Evolutionary conservation across 768 basidiomycete species (phyloP).

Genomic region (Amanita rubescens): DNA sequence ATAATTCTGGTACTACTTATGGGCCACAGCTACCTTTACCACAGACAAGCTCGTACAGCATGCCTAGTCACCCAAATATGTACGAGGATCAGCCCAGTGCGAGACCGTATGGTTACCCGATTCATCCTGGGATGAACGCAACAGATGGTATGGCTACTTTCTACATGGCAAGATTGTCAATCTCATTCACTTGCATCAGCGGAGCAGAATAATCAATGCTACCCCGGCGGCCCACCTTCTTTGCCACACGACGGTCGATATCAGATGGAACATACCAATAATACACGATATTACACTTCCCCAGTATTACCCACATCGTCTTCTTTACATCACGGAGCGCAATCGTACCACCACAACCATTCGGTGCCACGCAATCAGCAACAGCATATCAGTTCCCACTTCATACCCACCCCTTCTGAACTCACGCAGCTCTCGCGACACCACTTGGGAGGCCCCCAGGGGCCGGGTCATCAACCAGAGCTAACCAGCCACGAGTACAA

Average conservation of each 20-base stretch:
- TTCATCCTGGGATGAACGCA: slow-evolving; percentile 13
- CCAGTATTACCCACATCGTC: slow-evolving; percentile 15
- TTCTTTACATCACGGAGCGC: slow-evolving; percentile 17
- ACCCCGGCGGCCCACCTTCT: slow-evolving; percentile 11
- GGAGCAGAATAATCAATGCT: background rate
- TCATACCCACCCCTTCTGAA: slow-evolving; percentile 46
- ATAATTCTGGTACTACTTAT: slow-evolving; percentile 27
- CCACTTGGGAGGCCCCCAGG: background rate
- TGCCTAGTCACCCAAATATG: slow-evolving; percentile 20
- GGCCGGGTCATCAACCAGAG: background rate
- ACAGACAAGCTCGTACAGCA: slow-evolving; percentile 22
- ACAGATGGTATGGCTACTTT: slow-evolving; percentile 10
- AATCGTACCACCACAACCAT: slow-evolving; percentile 17
- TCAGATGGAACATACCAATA: slow-evolving; percentile 7
- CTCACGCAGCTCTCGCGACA: slow-evolving; percentile 22
- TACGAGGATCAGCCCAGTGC: slow-evolving; percentile 23
- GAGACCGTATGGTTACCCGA: slow-evolving; percentile 27
- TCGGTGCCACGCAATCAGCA: slow-evolving; percentile 12
- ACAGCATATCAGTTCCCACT: slow-evolving; percentile 21
- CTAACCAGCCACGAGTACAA: slow-evolving; percentile 13
- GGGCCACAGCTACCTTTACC: slow-evolving; percentile 20
- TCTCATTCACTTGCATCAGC: background rate
- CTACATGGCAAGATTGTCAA: background rate
- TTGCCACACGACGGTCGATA: slow-evolving; percentile 10
- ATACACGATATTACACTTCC: slow-evolving; percentile 18